Evolutionary conservation across 805 yeast species (phyloP).

Genomic region (Pichia kluyveri): DNA sequence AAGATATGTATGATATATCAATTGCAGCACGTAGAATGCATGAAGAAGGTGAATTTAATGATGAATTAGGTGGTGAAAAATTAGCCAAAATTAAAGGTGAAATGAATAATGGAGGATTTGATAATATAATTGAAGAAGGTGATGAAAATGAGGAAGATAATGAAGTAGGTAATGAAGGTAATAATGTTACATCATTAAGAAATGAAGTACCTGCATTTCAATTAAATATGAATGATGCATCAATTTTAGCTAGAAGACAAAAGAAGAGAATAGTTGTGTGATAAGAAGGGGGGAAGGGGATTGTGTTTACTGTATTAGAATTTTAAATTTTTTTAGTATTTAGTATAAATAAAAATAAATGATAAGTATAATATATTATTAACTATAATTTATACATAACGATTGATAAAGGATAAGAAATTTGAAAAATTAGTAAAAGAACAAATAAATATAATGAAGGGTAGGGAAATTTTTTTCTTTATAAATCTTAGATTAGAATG

Average conservation of each 20-base stretch:
- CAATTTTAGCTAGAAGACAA: conserved; percentile 40
- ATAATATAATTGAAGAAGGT: conserved; percentile 6
- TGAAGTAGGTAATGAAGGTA: not conserved
- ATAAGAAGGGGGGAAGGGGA: not conserved
- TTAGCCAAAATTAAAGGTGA: not conserved
- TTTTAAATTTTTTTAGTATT: no score
- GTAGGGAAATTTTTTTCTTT: no score
- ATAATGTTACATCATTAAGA: not conserved
- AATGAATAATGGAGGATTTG: conserved; percentile 3
- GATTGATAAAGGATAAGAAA: no score
- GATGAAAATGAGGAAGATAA: conserved; percentile 1
- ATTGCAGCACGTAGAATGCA: conserved; percentile 54
- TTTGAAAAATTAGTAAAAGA: no score
- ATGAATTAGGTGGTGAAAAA: not conserved
- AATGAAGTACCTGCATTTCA: conserved; percentile 29
- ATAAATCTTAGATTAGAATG: no score
- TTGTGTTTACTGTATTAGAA: no score
- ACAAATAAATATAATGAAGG: no score
- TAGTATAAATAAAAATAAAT: no score
- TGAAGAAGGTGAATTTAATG: conserved; percentile 29
- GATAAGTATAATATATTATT: no score
- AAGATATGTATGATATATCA: conserved; percentile 52
- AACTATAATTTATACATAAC: no score
- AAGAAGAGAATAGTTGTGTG: conserved; percentile 8
- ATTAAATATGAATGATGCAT: conserved; percentile 42